Base-by-base conservation (phyloP, 106 monocot genomes). In the Dactylorhiza incarnata region DNA sequence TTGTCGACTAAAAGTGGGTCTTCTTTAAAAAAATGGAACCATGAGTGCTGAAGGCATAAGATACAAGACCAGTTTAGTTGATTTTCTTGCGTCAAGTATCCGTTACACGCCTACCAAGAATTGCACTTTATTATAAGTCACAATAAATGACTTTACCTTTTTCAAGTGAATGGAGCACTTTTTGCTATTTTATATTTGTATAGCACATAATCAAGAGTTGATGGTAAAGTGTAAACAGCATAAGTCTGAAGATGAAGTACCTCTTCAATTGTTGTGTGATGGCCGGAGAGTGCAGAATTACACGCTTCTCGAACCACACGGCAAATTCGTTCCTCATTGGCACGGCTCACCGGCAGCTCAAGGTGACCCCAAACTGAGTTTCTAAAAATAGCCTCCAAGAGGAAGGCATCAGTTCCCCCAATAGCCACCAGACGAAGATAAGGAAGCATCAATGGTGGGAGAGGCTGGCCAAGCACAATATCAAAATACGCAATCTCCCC, bases 391-490 rank as follows among this genome's bases (percentile, higher is more conserved):
- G 96, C 83, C 79, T 96, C 96, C 48, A 96, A 78, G 48, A 96
- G 84, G 82, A 91, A 96, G n/a, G 93, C 90, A 87, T 96, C 96
- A 71, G 90, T 56, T 63, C 96, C 96, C 14, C 93, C 96, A 78
- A 93, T 82, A 78, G 89, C 90, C 71, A 89, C 79, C 81, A 96
- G 84, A 48, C 96, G 82, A 61, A 91, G 83, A 78, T 96, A 96
- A 59, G 86, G 93, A 15, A 96, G 86, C 82, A 95, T 81, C 22
- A 68, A 75, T 50, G 81, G 79, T 55, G 95, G 93, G 78, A 96
- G 88, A 44, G 84, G 19, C 14, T 66, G 24, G 23, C 85, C 93
- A 19, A 88, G 80, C 71, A 79, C 79, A 71, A 96, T 81, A 73
- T 96, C 93, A 79, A 96, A 96, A 82, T 93, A 96, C 51, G 88